Base-by-base conservation (phyloP, 78 protist species). In the Mastigamoeba balamuthi region DNA sequence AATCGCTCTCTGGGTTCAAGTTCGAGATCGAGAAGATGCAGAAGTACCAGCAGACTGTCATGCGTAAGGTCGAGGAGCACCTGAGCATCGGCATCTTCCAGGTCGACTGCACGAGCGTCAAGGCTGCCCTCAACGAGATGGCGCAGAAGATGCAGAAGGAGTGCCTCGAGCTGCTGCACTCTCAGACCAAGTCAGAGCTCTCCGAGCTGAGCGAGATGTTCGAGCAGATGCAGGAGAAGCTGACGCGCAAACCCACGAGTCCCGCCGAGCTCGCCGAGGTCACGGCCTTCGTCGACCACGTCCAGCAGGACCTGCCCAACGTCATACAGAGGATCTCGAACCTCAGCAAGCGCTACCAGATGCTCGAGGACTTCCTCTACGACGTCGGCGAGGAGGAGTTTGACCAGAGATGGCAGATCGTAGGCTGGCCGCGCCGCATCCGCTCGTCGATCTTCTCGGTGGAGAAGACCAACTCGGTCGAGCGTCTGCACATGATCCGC, bases 341-440 rank as follows among this genome's bases (percentile, higher is more conserved):
- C n/a, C n/a, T n/a, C n/a, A n/a, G n/a, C n/a, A 58, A 58, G 27
- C 17, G 27, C 9, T 58, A 69, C 41, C 9, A 69, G 5, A 40
- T 69, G 6, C 6, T 69, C 30, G 73, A 69, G n/a, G 73, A 69
- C 8, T 69, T 69, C n/a, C 28, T 7, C 44, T 69, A 33, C n/a
- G 73, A 69, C 10, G 44, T 69, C 33, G 25, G 43, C 27, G 4
- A 3, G 4, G 73, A 38, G 36, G 73, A 69, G 6, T 69, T 69
- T 33, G 30, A 69, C 10, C 25, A 69, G 44, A 6, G 10, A 37
- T 69, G 73, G 73, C 30, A 40, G 64, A 4, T 69, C 8, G 25
- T 33, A 23, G 73, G 73, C 44, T 69, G 73, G 73, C 73, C 73
- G 4, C 44, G 28, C 17, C 41, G 73, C 64, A 40, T 69, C 64